Base-by-base conservation (phyloP, 1,139 yeast species). In the Geotrichum histeridarum region DNA sequence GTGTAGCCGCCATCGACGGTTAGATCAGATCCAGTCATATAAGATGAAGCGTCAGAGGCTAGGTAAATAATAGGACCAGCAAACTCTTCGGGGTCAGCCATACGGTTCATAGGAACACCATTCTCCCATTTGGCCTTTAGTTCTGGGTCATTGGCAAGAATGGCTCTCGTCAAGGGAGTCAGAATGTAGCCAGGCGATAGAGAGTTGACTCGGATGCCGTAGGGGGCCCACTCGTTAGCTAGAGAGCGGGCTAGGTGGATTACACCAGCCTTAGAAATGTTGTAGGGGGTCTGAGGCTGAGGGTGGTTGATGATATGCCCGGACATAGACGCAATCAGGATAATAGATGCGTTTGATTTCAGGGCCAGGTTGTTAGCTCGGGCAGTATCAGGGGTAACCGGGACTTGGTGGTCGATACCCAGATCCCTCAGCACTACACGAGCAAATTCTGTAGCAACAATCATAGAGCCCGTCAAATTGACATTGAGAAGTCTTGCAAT, bases 191-290 rank as follows among this genome's bases (percentile, higher is more conserved):
- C 95, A 33, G 95, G 95, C 36, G 90, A 83, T 53, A 87, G 71
- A 32, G 89, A 75, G 73, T 87, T 87, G 60, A 86, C 90, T 70
- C 95, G 78, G 68, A 84, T 82, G 51, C 84, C 83, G 67, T 82
- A 80, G 54, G 80, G 76, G 38, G 95, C 88, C 95, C 95, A 88
- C 70, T 88, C 96, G 50, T 84, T 81, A 14, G 94, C 95, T 59
- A 88, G 76, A 1, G 91, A 81, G 70, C 79, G 83, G 57, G 85
- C 82, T 70, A 86, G 75, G 70, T 86, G 95, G 59, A 84, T 80
- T 50, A 85, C 88, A 53, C 93, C 95, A 22, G 95, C 94, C 73
- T 87, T 87, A 62, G 93, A 83, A 71, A 87, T 84, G 72, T 87
- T 87, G 75, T 87, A 87, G 18, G 91, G 90, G 50, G 88, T 83